Base-by-base conservation (phyloP, 2,329 filamentous ascomycete species). In the Fusarium oxysporum region DNA sequence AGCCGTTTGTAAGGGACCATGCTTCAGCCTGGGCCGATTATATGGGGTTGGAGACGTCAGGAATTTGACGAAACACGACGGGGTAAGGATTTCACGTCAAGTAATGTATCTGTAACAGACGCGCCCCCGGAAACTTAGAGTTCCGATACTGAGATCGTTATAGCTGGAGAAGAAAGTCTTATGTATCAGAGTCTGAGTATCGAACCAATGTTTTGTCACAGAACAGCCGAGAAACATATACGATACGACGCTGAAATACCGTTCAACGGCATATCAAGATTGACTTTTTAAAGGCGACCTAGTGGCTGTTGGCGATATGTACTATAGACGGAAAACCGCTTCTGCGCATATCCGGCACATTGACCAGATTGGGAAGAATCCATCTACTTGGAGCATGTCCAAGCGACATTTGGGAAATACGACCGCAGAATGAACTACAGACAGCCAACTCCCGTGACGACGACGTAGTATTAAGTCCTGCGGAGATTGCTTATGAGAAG, bases 71-170 rank as follows among this genome's bases (percentile, higher is more conserved):
- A 74, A 73, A 73, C 71, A 63, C 51, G 55, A 64, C 47, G 28
- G 53, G 44, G 47, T 30, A 62, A 53, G 56, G 38, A 30, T 33
- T 59, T 68, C 57, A 68, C 45, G 53, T 51, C 62, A 62, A 50
- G 62, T 40, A 68, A 61, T 67, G 11, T 63, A 74, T 73, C 71
- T 73, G 71, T 73, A 72, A 73, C 71, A 43, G 55, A 45, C 40
- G 25, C 56, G 28, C 45, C 62, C 71, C 71, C 71, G 71, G 71
- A 65, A 59, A 63, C 25, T 30, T 59, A 47, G 60, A 59, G 45
- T 55, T 53, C 67, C 67, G 71, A 71, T 74, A 64, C 59, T 65
- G 51, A 65, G 65, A 68, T 68, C 65, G 38, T 33, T 54, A 35
- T 53, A 43, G 40, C 51, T 67, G 63, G 37, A 62, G 23, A 43